A percentile compares a stretch with the other conserved stretches of the same genome.
phyloP scores from a whole-genome alignment of 768 basidiomycete species.

The Sporobolomyces phaffii region DNA sequence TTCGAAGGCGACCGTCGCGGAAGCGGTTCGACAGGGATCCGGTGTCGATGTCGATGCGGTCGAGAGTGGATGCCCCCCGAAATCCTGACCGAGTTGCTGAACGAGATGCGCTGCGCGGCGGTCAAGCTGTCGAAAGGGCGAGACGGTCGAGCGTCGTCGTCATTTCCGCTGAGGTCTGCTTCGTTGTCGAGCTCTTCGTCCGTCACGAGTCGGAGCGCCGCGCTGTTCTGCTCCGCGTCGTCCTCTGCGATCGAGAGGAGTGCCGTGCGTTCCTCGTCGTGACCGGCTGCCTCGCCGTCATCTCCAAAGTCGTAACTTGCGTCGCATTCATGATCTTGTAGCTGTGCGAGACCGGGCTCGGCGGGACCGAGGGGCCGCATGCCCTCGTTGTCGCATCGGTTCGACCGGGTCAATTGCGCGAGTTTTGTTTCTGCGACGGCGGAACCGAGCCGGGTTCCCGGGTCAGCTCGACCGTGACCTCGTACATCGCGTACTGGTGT shows the following conservation, averaged over 20 bases:
- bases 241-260: not conserved
- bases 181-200: not conserved
- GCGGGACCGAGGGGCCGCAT: not conserved
- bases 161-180: slow-evolving; percentile 1
- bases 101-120: slow-evolving; percentile 25
- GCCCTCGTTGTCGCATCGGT: no score
- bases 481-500: no score
- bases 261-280: slow-evolving; percentile 12
- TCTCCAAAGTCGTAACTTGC: not conserved
- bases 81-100: slow-evolving; percentile 27
- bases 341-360: not conserved
- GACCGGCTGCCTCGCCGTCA: not conserved
- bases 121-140: not conserved
- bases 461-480: no score
- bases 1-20: not conserved
- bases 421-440: no score
- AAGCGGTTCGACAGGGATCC: not conserved
- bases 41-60: slow-evolving; percentile 16
- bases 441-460: no score
- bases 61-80: not conserved
- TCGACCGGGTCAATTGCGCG: not conserved
- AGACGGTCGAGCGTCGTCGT: not conserved
- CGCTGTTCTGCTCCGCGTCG: not conserved
- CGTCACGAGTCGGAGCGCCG: not conserved
- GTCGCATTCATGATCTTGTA: not conserved